phyloP scores from a whole-genome alignment of 2,329 filamentous ascomycete species.

The Ramularia endophylla region DNA sequence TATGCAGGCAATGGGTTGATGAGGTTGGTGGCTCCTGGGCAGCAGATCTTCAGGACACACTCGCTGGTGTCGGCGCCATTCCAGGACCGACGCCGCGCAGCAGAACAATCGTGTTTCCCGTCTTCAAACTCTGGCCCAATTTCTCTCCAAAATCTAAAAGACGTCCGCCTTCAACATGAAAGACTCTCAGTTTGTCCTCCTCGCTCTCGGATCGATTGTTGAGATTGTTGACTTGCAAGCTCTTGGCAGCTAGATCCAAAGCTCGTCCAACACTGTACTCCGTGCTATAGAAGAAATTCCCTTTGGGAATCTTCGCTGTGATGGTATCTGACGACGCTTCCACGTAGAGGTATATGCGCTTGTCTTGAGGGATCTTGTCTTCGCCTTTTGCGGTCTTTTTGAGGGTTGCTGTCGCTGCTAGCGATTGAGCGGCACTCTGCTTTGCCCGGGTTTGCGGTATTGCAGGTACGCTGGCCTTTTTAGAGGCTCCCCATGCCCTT shows the following conservation, averaged over 20 bases:
- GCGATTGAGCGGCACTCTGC: conserved; percentile 55
- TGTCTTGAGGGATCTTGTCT: conserved; percentile 69
- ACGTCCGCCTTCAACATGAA: conserved; percentile 85
- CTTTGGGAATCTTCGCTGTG: conserved; percentile 69
- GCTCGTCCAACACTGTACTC: conserved; percentile 89
- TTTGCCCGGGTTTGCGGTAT: conserved; percentile 50
- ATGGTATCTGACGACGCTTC: conserved; percentile 86
- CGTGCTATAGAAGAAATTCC: conserved; percentile 45
- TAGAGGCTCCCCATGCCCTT: conserved; percentile 71
- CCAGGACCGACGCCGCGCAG: conserved; percentile 75
- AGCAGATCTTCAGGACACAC: conserved; percentile 7
- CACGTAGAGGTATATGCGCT: conserved; percentile 83
- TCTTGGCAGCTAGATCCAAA: conserved; percentile 70
- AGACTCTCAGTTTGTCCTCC: conserved; percentile 75
- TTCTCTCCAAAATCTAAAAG: conserved; percentile 85
- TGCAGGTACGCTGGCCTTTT: conserved; percentile 38
- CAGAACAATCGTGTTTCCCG: conserved; percentile 85
- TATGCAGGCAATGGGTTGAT: too few relatives aligned
- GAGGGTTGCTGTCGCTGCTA: conserved; percentile 67
- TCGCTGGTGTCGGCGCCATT: conserved; percentile 28
- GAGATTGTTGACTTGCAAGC: conserved; percentile 72
- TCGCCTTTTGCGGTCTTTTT: conserved; percentile 91
- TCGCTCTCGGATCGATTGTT: conserved; percentile 74
- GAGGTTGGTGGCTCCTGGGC: too few relatives aligned
- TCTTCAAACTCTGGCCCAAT: conserved; percentile 64